These are phyloP conservation scores for Tetracentron sinense DNA, from an alignment of 164 flowering plant genomes.

Conservation along the genomic window DNA sequence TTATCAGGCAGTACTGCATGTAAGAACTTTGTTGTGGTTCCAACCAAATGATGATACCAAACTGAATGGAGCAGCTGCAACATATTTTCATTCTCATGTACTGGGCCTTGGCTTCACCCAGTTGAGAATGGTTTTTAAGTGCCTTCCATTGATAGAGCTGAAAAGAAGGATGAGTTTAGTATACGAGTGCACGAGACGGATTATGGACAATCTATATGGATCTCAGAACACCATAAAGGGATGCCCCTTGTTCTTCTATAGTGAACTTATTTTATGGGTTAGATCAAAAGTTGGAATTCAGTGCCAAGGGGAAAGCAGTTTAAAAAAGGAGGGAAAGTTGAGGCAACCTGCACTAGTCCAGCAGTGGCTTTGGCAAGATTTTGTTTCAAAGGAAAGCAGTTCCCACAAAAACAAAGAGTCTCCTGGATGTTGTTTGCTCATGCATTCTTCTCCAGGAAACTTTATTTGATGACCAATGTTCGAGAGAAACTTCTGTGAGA, in stretches of 20 bases:
- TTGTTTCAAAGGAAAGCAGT: conserved; percentile 28
- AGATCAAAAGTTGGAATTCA: conserved; percentile 38
- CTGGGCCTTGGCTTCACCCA: conserved; percentile 17
- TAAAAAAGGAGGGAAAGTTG: conserved; percentile 49
- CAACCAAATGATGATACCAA: conserved; percentile 15
- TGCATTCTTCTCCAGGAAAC: conserved; percentile 85
- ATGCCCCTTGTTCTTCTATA: conserved; percentile 14
- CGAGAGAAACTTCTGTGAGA: conserved; percentile 48
- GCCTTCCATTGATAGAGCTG: conserved; percentile 21
- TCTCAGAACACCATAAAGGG: conserved; percentile 34
- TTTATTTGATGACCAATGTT: conserved; percentile 25
- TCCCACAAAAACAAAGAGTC: conserved; percentile 38
- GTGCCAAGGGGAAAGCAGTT: conserved; percentile 33
- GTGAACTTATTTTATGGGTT: conserved; percentile 27
- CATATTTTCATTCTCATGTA: conserved; percentile 21
- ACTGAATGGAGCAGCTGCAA: conserved; percentile 8
- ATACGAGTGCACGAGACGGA: conserved; percentile 28
- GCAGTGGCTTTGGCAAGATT: conserved; percentile 29
- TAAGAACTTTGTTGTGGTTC: conserved; percentile 12
- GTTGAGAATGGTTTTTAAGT: conserved; percentile 17
- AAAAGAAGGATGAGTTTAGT: conserved; percentile 24
- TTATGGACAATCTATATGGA: conserved; percentile 25
- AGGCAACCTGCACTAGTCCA: conserved; percentile 30
- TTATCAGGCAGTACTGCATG: conserved; percentile 19
- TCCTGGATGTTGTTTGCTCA: conserved; percentile 66